phyloP scores from a whole-genome alignment of 2,329 filamentous ascomycete genomes.

The Hypoxylon sp. region DNA sequence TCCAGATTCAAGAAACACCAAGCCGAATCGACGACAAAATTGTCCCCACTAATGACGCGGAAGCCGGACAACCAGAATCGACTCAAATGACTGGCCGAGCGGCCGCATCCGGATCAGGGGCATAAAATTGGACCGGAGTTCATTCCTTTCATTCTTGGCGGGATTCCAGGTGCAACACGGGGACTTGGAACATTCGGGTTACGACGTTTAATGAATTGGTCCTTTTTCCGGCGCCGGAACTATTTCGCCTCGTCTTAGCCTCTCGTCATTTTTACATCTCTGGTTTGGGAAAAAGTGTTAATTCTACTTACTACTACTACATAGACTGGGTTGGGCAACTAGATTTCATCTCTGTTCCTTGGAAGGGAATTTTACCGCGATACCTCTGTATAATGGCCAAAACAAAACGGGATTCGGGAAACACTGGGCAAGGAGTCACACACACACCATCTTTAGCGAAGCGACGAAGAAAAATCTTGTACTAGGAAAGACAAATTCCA shows the following conservation, averaged over 20 bases:
- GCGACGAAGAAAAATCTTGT: constrained; percentile 23
- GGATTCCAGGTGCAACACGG: constrained; percentile 35
- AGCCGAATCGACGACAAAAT: constrained; percentile 60
- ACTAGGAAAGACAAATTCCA: constrained; percentile 27
- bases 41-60: constrained; percentile 57
- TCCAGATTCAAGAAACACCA: constrained; percentile 79
- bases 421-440: constrained; percentile 28
- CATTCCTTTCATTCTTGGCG: constrained; percentile 35
- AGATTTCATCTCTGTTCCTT: constrained; percentile 38
- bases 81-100: constrained; percentile 24
- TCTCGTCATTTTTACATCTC: constrained; percentile 31
- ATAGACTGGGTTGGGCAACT: constrained; percentile 49
- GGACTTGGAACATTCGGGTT: constrained; percentile 39
- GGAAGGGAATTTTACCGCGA: constrained; percentile 36
- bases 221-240: constrained; percentile 41
- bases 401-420: constrained; percentile 32
- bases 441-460: constrained; percentile 24
- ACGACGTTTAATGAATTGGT: constrained; percentile 47
- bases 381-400: constrained; percentile 47
- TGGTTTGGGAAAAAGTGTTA: constrained; percentile 40
- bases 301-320: constrained; percentile 37
- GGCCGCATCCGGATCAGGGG: constrained; percentile 17
- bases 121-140: constrained; percentile 22
- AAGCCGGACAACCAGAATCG: constrained; percentile 34
- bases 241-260: constrained; percentile 22